phyloP scores from a whole-genome alignment of 2,329 filamentous ascomycete genomes.

The Sclerotinia subarctica region DNA sequence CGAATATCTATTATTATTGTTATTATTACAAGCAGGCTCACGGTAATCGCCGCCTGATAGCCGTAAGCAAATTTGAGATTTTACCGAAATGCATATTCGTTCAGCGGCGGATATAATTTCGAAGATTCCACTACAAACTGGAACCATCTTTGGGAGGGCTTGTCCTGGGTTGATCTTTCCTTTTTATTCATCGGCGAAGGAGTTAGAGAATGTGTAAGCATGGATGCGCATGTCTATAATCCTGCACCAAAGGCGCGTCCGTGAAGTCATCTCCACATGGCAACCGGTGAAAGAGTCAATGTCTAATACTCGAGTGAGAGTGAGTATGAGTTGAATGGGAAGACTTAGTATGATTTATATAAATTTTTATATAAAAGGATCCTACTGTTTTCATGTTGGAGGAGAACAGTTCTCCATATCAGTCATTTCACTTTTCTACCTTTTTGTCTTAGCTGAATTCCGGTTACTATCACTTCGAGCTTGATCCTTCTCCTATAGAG shows the following conservation, averaged over 20 bases:
- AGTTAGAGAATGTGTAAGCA: neutral
- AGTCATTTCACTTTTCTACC: neutral
- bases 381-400: neutral
- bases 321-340: neutral
- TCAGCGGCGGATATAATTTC: neutral
- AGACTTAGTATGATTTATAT: neutral
- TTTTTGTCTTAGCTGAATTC: neutral
- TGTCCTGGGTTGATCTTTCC: no score
- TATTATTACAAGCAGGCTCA: neutral
- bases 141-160: no score
- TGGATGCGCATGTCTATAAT: neutral
- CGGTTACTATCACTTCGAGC: neutral
- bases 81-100: neutral
- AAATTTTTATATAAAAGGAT: conserved; percentile 8
- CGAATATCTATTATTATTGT: neutral
- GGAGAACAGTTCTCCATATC: neutral
- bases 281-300: neutral
- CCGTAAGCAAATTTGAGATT: neutral
- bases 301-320: neutral
- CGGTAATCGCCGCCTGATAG: neutral
- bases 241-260: neutral
- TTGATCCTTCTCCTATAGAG: neutral
- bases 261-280: neutral
- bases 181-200: neutral
- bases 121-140: neutral